Evolutionary conservation across 768 basidiomycete species (phyloP).

Genomic region (Termitomyces heimii): DNA sequence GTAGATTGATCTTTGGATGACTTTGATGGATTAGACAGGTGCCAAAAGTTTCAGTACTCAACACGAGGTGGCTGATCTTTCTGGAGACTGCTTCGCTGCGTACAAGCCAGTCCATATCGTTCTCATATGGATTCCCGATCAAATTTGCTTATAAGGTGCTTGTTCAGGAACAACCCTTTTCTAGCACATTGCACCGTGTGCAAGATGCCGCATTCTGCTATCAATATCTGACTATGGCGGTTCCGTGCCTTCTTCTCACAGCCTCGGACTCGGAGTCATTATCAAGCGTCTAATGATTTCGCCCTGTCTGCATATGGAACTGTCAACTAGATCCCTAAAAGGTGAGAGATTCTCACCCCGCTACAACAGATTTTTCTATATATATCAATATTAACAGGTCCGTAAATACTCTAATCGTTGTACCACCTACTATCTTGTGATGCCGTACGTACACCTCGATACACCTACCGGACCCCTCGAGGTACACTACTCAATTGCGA

Average conservation of each 20-base stretch:
- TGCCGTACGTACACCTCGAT: constrained; percentile 13
- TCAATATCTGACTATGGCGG: neutral
- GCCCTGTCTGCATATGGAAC: neutral
- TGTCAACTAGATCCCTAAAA: constrained; percentile 2
- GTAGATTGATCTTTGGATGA: neutral
- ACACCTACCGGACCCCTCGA: constrained; percentile 14
- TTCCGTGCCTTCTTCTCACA: constrained; percentile 6
- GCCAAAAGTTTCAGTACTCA: neutral
- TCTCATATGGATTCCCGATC: neutral
- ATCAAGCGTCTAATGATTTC: neutral
- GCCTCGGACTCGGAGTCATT: neutral
- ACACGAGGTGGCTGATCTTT: neutral
- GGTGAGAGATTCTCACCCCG: neutral
- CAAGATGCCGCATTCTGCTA: neutral
- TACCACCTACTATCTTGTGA: constrained; percentile 3
- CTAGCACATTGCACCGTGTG: neutral
- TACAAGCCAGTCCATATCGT: neutral
- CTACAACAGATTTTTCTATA: neutral
- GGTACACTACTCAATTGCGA: constrained; percentile 15
- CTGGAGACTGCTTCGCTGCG: neutral
- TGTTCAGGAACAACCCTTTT: neutral
- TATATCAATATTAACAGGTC: neutral
- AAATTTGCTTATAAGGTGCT: neutral
- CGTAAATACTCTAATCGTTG: neutral
- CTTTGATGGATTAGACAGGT: neutral